A percentile compares a stretch with the other conserved stretches of the same genome.
Conservation (phyloP, 257 asterid species). For the Euphrasia confusa region DNA sequence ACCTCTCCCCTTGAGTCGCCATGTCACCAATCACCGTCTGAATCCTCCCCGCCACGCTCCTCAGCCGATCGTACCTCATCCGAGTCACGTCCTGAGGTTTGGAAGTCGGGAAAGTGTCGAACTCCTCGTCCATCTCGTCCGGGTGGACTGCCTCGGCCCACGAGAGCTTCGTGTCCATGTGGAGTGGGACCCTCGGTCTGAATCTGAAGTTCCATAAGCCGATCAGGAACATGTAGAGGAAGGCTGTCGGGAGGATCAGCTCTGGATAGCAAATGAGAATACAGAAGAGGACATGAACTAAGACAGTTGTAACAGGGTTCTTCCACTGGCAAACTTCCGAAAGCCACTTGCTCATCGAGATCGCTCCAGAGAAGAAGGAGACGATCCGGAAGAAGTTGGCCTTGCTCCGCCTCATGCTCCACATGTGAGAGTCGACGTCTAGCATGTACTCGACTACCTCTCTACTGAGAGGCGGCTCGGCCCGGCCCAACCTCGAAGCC, state of each 20-base stretch:
- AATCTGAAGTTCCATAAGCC: constrained; percentile 60
- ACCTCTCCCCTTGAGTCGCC: constrained; percentile 55
- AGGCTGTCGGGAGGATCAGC: constrained; percentile 54
- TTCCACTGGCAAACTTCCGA: constrained; percentile 60
- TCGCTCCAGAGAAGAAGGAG: constrained; percentile 51
- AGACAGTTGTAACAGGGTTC: constrained; percentile 56
- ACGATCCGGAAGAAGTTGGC: constrained; percentile 76
- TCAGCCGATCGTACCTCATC: constrained; percentile 54
- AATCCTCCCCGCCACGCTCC: constrained; percentile 49
- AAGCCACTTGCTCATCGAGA: constrained; percentile 61
- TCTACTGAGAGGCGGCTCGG: constrained; percentile 72
- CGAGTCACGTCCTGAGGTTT: constrained; percentile 34
- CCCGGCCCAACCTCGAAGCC: constrained; percentile 66
- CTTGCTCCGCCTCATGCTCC: constrained; percentile 94
- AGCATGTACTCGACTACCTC: constrained; percentile 87
- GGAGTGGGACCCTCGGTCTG: constrained; percentile 62
- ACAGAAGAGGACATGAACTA: constrained; percentile 56
- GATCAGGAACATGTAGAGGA: constrained; percentile 62
- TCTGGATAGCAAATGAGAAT: constrained; percentile 70
- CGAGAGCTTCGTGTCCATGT: constrained; percentile 69
- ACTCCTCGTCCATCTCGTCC: constrained; percentile 74
- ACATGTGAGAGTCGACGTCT: constrained; percentile 79
- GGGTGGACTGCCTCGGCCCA: constrained; percentile 70
- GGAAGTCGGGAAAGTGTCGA: constrained; percentile 68
- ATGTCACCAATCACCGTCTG: constrained; percentile 49